Evolutionary conservation across 2,329 filamentous ascomycete genomes (phyloP), one percentile per base, ranked within the genome.

Genomic region (Xenosphaeropsis pyriputrescens): DNA sequence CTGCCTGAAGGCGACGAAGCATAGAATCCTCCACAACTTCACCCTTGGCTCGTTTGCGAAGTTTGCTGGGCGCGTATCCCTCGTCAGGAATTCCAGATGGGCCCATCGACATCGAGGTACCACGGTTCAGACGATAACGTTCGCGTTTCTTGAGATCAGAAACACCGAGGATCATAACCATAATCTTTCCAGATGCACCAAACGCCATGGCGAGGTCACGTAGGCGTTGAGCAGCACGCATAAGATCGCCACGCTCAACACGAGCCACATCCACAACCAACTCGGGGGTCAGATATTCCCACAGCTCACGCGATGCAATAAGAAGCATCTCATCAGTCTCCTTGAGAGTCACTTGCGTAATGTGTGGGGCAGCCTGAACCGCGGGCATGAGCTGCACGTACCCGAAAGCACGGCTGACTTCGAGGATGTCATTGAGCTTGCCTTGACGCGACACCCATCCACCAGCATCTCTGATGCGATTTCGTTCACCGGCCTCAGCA

Each of bases 141-240:
- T 93, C 83, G 44, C 85, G 75, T 54, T 84, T 83, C 61, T 93
- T 89, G 38, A 98, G 64, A 53, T 96, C 88, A 39, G 82, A 79
- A 29, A 98, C 82, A 39, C 88, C 89, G 39, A 98, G 78, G 66
- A 98, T 85, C 89, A 96, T 96, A 33, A 98, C 85, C 88, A 96
- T 96, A 45, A 96, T 84, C 62, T 98, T 98, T 53, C 80, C 81
- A 1, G 79, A 88, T 11, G 89, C 85, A 38, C 91, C 91, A 56
- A 95, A 96, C 1, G 89, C 85, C 54, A 98, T 94, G 32, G 91
- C 91, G 39, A 96, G 67, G 61, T 98, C 91, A 41, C 91, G 78
- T 22, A 98, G 70, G 61, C 93, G 94, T 56, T 96, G 89, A 4
- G 91, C 82, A 13, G 89, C 91, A 39, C 85, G 74, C 91, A 98